Evolutionary conservation across 2,329 filamentous ascomycete species (phyloP).

Genomic region (Neonectria faginata): DNA sequence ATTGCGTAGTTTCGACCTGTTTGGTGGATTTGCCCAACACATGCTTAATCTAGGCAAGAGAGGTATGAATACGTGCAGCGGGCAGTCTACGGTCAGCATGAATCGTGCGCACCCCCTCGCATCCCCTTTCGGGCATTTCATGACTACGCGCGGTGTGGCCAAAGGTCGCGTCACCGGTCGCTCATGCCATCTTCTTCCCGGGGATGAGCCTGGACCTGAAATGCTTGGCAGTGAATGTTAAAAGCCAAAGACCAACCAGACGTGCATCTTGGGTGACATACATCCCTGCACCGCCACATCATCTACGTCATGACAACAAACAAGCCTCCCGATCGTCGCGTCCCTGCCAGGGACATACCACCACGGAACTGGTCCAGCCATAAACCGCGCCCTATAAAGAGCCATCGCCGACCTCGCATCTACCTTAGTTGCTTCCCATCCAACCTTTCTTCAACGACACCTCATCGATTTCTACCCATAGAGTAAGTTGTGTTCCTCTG

Average conservation of each 20-base stretch:
- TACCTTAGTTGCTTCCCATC: slow-evolving; percentile 36
- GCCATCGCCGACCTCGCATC: slow-evolving; percentile 36
- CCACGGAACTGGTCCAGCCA: slow-evolving; percentile 23
- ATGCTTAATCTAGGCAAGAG: not conserved
- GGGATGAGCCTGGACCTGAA: not conserved
- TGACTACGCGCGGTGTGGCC: not conserved
- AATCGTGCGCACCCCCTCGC: not conserved
- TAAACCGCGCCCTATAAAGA: slow-evolving; percentile 32
- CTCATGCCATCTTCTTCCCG: not conserved
- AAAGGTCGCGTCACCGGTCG: not conserved
- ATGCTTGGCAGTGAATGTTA: slow-evolving; percentile 1
- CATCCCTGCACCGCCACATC: slow-evolving; percentile 37
- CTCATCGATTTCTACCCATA: not conserved
- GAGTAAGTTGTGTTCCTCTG: not conserved
- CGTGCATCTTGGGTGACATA: slow-evolving; percentile 10
- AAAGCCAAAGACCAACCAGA: slow-evolving; percentile 8
- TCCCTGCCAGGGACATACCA: slow-evolving; percentile 41
- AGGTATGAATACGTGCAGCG: not conserved
- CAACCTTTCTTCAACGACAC: slow-evolving; percentile 43
- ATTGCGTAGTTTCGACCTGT: not conserved
- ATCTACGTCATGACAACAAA: slow-evolving; percentile 39
- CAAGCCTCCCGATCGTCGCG: slow-evolving; percentile 34
- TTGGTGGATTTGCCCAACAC: not conserved
- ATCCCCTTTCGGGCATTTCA: not conserved
- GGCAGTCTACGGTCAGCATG: not conserved